These are phyloP conservation scores for Sclerotinia subarctica DNA, from an alignment of 2,329 filamentous ascomycete genomes.

Conservation along the genomic window DNA sequence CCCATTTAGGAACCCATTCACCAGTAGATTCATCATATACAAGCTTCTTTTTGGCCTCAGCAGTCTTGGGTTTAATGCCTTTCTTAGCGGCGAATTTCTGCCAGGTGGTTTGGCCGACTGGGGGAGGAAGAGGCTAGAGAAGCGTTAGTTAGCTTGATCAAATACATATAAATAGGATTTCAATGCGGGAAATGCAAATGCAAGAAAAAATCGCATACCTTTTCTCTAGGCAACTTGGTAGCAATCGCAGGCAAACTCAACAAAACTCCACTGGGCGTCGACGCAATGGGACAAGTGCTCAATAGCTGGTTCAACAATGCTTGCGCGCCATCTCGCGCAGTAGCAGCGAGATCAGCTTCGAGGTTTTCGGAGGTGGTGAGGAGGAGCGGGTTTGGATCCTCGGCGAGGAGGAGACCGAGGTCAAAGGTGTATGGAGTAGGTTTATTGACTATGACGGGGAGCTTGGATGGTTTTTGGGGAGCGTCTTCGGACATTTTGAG, in stretches of 20 bases:
- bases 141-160: conserved; percentile 11
- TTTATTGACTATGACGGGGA: conserved; percentile 68
- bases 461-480: conserved; percentile 36
- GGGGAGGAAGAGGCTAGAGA: conserved; percentile 66
- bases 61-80: conserved; percentile 86
- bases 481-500: conserved; percentile 18
- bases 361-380: conserved; percentile 49
- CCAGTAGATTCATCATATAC: conserved; percentile 80
- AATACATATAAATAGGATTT: background rate
- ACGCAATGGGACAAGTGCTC: conserved; percentile 76
- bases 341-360: conserved; percentile 66
- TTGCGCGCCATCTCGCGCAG: conserved; percentile 87
- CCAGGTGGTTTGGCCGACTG: conserved; percentile 88
- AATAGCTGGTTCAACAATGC: conserved; percentile 92
- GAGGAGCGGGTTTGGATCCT: conserved; percentile 79
- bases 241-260: conserved; percentile 69
- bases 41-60: conserved; percentile 72
- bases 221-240: conserved; percentile 81
- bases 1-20: conserved; percentile 93
- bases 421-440: conserved; percentile 91
- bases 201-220: conserved; percentile 42
- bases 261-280: conserved; percentile 67
- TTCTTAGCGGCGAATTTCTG: conserved; percentile 95
- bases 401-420: conserved; percentile 79
- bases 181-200: background rate